phyloP scores from a whole-genome alignment of 345 rosid genomes.

The Eutrema japonicum region DNA sequence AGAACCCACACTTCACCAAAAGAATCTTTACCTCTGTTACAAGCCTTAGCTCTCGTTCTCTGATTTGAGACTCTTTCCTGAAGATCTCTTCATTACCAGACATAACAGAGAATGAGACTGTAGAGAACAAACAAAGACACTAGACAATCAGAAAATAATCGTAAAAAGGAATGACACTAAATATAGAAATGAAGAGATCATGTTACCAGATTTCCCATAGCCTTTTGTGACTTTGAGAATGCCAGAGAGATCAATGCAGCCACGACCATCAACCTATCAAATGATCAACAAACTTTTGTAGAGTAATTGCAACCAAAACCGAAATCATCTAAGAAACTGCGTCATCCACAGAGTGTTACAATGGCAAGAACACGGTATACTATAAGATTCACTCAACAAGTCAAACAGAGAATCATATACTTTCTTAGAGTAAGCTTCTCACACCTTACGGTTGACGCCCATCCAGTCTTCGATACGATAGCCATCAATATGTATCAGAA shows the following conservation, averaged over 20 bases:
- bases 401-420: background rate
- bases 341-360: slow-evolving; percentile 13
- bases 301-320: background rate
- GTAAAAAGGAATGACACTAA: background rate
- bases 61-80: slow-evolving; percentile 50
- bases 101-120: slow-evolving; percentile 54
- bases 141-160: slow-evolving; percentile 6
- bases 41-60: slow-evolving; percentile 54
- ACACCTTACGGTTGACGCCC: slow-evolving; percentile 53
- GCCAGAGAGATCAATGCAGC: slow-evolving; percentile 67
- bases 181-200: slow-evolving; percentile 4
- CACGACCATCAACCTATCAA: slow-evolving; percentile 56
- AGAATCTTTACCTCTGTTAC: slow-evolving; percentile 48
- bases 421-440: slow-evolving; percentile 3
- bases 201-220: slow-evolving; percentile 60
- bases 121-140: slow-evolving; percentile 23
- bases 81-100: slow-evolving; percentile 43
- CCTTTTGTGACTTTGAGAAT: slow-evolving; percentile 62
- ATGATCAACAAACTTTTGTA: slow-evolving; percentile 13
- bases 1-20: background rate
- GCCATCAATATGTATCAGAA: slow-evolving; percentile 54
- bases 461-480: slow-evolving; percentile 45
- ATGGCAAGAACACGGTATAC: background rate
- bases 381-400: background rate
- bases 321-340: slow-evolving; percentile 14